Conservation (phyloP, 306 rosid species). For the Cicer arietinum region DNA sequence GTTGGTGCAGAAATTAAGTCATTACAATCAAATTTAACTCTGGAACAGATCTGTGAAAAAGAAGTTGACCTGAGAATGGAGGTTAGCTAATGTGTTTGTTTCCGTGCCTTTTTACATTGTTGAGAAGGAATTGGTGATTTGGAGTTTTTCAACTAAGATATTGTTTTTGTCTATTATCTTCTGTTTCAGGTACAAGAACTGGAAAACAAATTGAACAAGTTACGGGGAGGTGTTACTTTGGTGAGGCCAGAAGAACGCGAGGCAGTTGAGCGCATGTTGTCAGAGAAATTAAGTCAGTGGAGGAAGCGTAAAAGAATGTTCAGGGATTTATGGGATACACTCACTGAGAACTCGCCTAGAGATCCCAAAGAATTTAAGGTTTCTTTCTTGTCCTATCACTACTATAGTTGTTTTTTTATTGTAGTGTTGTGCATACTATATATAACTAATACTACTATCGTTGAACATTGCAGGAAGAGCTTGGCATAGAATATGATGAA, state of each 20-base stretch:
- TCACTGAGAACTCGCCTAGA: constrained; percentile 87
- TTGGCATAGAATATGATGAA: constrained; percentile 84
- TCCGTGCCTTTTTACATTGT: constrained; percentile 28
- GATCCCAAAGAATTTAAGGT: constrained; percentile 91
- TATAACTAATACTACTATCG: not conserved
- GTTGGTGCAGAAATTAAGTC: constrained; percentile 70
- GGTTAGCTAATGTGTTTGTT: constrained; percentile 54
- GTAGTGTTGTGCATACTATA: not conserved
- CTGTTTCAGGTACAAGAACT: constrained; percentile 70
- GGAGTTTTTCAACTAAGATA: constrained; percentile 27
- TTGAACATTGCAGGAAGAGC: constrained; percentile 74
- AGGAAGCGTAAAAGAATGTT: constrained; percentile 91
- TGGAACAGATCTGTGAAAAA: constrained; percentile 72
- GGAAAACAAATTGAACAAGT: constrained; percentile 67
- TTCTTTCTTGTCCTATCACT: constrained; percentile 21
- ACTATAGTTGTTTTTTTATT: not conserved
- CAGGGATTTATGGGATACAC: constrained; percentile 88
- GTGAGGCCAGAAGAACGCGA: constrained; percentile 89
- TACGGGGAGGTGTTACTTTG: constrained; percentile 85
- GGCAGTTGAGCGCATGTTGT: constrained; percentile 58
- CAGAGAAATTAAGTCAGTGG: constrained; percentile 76
- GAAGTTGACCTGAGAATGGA: constrained; percentile 72
- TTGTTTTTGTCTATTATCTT: constrained; percentile 36
- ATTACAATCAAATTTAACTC: constrained; percentile 82
- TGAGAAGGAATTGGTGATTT: constrained; percentile 27